These are phyloP conservation scores for Tothia fuscella DNA, from an alignment of 2,329 filamentous ascomycete genomes.

Conservation along the genomic window DNA sequence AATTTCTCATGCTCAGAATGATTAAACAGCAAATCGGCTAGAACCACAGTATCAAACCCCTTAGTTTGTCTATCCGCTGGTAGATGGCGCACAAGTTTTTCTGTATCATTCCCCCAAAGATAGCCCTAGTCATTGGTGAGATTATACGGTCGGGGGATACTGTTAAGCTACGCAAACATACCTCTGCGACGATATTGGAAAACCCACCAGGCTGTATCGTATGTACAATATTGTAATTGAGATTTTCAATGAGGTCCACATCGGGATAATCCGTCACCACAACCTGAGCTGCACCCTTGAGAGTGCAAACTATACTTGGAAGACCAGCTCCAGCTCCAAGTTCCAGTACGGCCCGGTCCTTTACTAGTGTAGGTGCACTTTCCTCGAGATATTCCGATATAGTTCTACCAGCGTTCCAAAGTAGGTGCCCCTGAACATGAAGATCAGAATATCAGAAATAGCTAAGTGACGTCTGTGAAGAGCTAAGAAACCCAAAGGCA, in stretches of 20 bases:
- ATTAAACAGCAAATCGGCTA: slow-evolving; percentile 84
- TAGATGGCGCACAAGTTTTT: slow-evolving; percentile 47
- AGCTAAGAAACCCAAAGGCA: background rate
- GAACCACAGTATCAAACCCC: slow-evolving; percentile 68
- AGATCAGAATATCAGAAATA: too few species aligned
- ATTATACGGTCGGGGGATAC: background rate
- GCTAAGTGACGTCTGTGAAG: too few species aligned
- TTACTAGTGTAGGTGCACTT: slow-evolving; percentile 47
- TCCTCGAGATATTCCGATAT: slow-evolving; percentile 68
- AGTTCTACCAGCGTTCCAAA: slow-evolving; percentile 83
- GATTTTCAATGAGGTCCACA: slow-evolving; percentile 65
- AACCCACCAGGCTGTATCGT: slow-evolving; percentile 31
- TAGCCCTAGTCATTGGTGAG: slow-evolving; percentile 46
- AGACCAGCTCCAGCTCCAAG: slow-evolving; percentile 81
- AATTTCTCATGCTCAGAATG: slow-evolving; percentile 77
- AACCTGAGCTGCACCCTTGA: slow-evolving; percentile 52
- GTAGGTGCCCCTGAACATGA: slow-evolving; percentile 58
- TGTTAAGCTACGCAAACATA: slow-evolving; percentile 12
- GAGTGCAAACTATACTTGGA: slow-evolving; percentile 64
- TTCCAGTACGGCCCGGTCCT: slow-evolving; percentile 63
- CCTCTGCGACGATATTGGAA: slow-evolving; percentile 28
- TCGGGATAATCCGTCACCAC: slow-evolving; percentile 89
- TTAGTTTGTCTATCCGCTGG: slow-evolving; percentile 17
- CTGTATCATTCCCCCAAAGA: slow-evolving; percentile 64
- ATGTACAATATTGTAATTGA: slow-evolving; percentile 61